Percentiles rank a stretch among this genome's conserved stretches.
Conservation (phyloP, 1,284 basidiomycete species). For the Exobasidium rhododendri region DNA sequence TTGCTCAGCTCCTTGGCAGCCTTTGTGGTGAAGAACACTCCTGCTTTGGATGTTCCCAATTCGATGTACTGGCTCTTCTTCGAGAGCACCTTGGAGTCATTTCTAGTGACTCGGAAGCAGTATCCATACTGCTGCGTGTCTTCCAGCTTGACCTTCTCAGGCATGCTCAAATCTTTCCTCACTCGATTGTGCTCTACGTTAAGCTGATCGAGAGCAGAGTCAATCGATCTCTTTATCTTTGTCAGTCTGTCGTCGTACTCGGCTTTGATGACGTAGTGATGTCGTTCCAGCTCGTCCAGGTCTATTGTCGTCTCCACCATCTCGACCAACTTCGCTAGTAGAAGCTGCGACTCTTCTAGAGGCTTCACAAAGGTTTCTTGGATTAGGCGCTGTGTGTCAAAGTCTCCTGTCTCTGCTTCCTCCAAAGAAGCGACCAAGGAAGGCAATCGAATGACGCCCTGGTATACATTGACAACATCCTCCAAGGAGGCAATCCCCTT, state of each 20-base stretch:
- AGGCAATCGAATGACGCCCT: constrained; percentile 67
- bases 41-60: constrained; percentile 75
- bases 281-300: constrained; percentile 73
- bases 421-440: constrained; percentile 65
- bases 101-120: constrained; percentile 77
- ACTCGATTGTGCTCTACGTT: constrained; percentile 77
- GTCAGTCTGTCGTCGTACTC: constrained; percentile 79
- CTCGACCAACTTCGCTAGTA: constrained; percentile 66
- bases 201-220: constrained; percentile 71
- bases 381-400: constrained; percentile 24
- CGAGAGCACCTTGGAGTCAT: constrained; percentile 69
- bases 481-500: constrained; percentile 79
- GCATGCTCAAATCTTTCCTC: constrained; percentile 73
- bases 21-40: constrained; percentile 86
- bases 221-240: constrained; percentile 68
- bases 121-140: constrained; percentile 88
- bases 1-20: constrained; percentile 70
- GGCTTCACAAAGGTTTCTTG: constrained; percentile 34
- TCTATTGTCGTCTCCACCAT: constrained; percentile 97
- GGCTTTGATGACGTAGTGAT: constrained; percentile 89
- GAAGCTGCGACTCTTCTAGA: constrained; percentile 20
- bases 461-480: constrained; percentile 93
- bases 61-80: constrained; percentile 74
- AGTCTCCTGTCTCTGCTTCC: constrained; percentile 56
- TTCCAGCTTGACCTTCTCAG: constrained; percentile 93